Conservation (phyloP, 139 green algal genomes). For the Chlorella vulgaris region DNA sequence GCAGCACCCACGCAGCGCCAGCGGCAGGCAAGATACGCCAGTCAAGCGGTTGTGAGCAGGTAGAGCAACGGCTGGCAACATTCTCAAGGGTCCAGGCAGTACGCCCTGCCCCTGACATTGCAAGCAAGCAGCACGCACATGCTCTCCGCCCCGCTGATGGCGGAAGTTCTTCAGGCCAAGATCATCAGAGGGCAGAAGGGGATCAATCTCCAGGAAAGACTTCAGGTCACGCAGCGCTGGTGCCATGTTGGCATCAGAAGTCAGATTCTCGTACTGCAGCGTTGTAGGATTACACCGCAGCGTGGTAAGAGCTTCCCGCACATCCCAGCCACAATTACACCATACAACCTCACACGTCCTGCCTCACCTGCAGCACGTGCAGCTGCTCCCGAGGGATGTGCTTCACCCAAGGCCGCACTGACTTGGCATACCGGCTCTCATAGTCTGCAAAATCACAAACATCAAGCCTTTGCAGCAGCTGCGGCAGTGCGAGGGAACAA, state of each 20-base stretch:
- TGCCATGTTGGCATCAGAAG: neutral
- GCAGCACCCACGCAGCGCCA: neutral
- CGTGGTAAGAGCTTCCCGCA: neutral
- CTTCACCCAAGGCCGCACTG: neutral
- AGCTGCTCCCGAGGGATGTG: constrained; percentile 16
- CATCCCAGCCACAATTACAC: neutral
- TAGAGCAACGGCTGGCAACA: neutral
- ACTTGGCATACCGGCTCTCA: neutral
- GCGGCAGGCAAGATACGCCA: neutral
- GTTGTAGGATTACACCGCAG: neutral
- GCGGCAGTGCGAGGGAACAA: neutral
- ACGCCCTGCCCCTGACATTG: neutral
- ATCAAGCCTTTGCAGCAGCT: neutral
- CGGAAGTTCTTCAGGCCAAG: constrained; percentile 17
- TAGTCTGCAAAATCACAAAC: neutral
- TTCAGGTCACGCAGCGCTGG: constrained; percentile 5
- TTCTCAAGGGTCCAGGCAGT: neutral
- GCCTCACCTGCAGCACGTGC: constrained; percentile 13
- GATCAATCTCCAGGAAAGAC: neutral
- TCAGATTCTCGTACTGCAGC: constrained; percentile 23
- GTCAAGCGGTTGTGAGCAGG: too few relatives aligned
- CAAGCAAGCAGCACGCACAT: neutral
- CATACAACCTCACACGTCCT: neutral
- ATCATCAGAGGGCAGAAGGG: neutral
- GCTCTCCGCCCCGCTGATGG: constrained; percentile 12